phyloP scores from a whole-genome alignment of 2,329 filamentous ascomycete genomes.

The Exophiala xenobiotica region DNA sequence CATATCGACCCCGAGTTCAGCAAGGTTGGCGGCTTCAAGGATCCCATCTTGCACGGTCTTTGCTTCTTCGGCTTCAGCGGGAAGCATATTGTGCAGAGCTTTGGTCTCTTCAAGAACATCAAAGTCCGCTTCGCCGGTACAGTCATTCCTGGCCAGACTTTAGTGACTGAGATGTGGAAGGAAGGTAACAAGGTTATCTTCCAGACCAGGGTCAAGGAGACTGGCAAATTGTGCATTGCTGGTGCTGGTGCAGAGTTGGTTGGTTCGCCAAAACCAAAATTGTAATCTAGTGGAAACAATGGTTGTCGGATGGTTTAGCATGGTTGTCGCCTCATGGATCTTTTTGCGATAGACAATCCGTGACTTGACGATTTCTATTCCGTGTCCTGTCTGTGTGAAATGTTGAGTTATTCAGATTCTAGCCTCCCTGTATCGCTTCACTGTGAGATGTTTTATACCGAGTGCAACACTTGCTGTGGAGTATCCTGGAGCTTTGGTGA shows the following conservation, averaged over 20 bases:
- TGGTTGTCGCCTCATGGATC: no score
- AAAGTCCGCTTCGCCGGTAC: conserved; percentile 88
- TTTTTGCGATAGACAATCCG: no score
- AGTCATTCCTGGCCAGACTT: conserved; percentile 72
- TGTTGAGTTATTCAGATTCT: no score
- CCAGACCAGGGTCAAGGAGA: conserved; percentile 87
- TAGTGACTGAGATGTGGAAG: conserved; percentile 93
- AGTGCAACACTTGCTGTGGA: no score
- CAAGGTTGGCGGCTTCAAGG: conserved; percentile 92
- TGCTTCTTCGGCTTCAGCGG: conserved; percentile 65
- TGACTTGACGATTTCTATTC: no score
- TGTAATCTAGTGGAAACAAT: not conserved
- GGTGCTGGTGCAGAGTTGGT: conserved; percentile 74
- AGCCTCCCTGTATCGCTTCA: no score
- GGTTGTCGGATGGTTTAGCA: not conserved
- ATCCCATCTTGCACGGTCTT: conserved; percentile 92
- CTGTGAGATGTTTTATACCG: no score
- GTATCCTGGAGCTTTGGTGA: no score
- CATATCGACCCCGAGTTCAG: conserved; percentile 94
- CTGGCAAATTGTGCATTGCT: conserved; percentile 80
- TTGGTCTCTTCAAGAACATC: conserved; percentile 78
- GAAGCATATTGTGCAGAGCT: conserved; percentile 1
- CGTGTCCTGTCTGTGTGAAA: no score
- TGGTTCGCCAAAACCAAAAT: not conserved
- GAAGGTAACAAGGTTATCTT: conserved; percentile 76